A percentile compares a stretch with the other conserved stretches of the same genome.
Evolutionary conservation across 23 red algal species (phyloP).

Genomic region (Gracilariopsis chorda): DNA sequence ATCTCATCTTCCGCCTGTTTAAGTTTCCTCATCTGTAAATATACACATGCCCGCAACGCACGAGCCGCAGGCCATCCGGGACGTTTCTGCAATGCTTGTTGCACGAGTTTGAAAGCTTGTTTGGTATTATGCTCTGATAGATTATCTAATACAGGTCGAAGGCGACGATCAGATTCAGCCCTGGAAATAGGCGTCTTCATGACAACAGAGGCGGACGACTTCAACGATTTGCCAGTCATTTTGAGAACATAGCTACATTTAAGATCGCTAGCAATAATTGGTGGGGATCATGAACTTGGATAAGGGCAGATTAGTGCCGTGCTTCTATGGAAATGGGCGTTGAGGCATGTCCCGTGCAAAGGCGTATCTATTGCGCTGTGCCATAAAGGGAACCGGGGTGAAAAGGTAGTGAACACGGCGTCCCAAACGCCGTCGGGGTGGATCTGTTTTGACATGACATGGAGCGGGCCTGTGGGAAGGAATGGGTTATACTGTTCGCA

Average conservation of each 20-base stretch:
- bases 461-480: no score
- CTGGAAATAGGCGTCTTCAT: constrained; percentile 50
- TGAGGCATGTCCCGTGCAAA: no score
- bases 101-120: constrained; percentile 33
- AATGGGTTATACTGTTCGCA: no score
- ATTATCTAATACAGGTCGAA: constrained; percentile 49
- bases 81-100: constrained; percentile 51
- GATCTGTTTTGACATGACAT: no score
- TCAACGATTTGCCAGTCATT: constrained; percentile 4
- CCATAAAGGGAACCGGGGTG: no score
- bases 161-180: constrained; percentile 58
- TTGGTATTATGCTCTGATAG: constrained; percentile 45
- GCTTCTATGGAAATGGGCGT: no score
- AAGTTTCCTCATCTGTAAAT: constrained; percentile 25
- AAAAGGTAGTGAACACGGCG: no score
- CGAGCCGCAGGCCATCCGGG: constrained; percentile 65
- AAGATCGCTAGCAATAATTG: no score
- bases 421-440: no score
- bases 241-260: not conserved
- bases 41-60: constrained; percentile 44
- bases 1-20: constrained; percentile 23
- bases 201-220: not conserved
- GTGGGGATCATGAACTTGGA: no score
- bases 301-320: no score
- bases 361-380: no score